phyloP scores from a whole-genome alignment of 2,329 filamentous ascomycete genomes.

The Chaetomium globosum region DNA sequence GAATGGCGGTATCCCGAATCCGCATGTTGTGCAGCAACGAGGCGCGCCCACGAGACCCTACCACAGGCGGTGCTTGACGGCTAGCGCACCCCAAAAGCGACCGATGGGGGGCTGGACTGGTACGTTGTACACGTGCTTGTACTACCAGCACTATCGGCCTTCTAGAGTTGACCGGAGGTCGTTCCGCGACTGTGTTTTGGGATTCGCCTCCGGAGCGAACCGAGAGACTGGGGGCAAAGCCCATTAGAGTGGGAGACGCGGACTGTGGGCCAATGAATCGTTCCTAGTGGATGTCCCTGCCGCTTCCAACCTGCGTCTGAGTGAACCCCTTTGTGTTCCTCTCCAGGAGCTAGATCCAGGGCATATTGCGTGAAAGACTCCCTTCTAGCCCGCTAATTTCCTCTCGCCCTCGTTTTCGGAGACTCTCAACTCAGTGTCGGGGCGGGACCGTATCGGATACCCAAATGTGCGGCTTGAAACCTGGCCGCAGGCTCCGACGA shows the following conservation, averaged over 20 bases:
- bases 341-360: not conserved
- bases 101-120: not conserved
- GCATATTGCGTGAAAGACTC: not conserved
- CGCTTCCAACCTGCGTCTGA: not conserved
- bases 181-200: not conserved
- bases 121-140: not conserved
- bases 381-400: not conserved
- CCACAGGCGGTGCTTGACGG: slow-evolving; percentile 12
- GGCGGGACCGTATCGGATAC: slow-evolving; percentile 17
- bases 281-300: not conserved
- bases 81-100: not conserved
- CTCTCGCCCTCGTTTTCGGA: not conserved
- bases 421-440: not conserved
- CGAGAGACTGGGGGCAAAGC: not conserved
- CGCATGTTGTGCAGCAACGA: slow-evolving; percentile 26
- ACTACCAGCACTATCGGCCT: not conserved
- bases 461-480: slow-evolving; percentile 3
- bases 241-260: not conserved
- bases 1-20: slow-evolving; percentile 14
- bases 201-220: not conserved
- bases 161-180: not conserved
- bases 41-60: slow-evolving; percentile 21
- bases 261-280: not conserved
- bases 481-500: slow-evolving; percentile 15
- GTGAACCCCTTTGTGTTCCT: not conserved